phyloP scores from a whole-genome alignment of 192 early-diverging fungal genomes.

The Diversispora eburnea region DNA sequence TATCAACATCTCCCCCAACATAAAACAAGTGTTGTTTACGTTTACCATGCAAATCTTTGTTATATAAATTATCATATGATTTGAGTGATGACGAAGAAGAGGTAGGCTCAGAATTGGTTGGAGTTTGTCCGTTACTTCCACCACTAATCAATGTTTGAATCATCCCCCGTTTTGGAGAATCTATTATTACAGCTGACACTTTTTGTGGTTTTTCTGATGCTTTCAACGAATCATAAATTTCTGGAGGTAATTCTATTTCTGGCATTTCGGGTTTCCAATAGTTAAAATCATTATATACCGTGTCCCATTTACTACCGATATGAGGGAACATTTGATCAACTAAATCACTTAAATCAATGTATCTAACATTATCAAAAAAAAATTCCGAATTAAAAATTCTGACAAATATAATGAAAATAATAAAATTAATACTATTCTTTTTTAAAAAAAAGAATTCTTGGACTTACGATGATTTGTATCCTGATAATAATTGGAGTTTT shows the following conservation, averaged over 20 bases:
- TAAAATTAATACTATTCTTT: no score
- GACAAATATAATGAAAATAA: not conserved
- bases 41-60: not conserved
- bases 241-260: conserved; percentile 44
- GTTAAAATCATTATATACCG: conserved; percentile 80
- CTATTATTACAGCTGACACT: not conserved
- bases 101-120: not conserved
- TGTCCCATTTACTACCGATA: conserved; percentile 50
- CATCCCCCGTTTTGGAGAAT: conserved; percentile 32
- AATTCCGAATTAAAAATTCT: no score
- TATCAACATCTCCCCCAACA: conserved; percentile 26
- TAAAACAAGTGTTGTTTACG: not conserved
- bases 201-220: not conserved
- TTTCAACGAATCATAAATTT: conserved; percentile 25
- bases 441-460: not conserved
- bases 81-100: not conserved
- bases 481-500: conserved; percentile 80
- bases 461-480: conserved; percentile 78
- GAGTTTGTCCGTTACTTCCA: not conserved
- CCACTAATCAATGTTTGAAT: conserved; percentile 34
- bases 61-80: not conserved
- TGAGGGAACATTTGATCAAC: conserved; percentile 95
- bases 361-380: conserved; percentile 25
- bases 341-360: conserved; percentile 85
- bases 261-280: conserved; percentile 68